These are phyloP conservation scores for Gnomoniopsis smithogilvyi DNA, from an alignment of 2,329 filamentous ascomycete genomes.

Conservation along the genomic window DNA sequence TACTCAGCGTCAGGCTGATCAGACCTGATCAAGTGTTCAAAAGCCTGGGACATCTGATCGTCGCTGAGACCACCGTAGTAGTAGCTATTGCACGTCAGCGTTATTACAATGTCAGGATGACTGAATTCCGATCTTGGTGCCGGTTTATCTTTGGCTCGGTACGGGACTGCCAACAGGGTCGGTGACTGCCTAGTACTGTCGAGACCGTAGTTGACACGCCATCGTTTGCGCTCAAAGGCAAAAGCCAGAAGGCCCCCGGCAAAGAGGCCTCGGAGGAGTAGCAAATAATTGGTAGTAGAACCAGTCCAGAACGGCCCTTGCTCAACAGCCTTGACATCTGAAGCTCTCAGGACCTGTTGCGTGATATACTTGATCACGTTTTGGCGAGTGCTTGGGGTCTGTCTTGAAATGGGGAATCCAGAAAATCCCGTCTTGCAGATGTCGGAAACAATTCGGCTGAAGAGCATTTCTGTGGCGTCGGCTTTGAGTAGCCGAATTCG, in stretches of 20 bases:
- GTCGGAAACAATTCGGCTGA: slow-evolving; percentile 30
- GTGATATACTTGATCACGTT: slow-evolving; percentile 36
- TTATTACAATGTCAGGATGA: slow-evolving; percentile 56
- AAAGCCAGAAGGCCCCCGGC: slow-evolving; percentile 53
- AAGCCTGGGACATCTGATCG: slow-evolving; percentile 43
- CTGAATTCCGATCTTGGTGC: slow-evolving; percentile 57
- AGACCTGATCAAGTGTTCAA: slow-evolving; percentile 45
- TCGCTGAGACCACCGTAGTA: slow-evolving; percentile 55
- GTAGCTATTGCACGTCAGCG: slow-evolving; percentile 53
- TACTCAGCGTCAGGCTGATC: slow-evolving; percentile 54
- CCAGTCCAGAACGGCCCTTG: slow-evolving; percentile 34
- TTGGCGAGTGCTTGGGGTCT: not conserved
- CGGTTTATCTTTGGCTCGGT: slow-evolving; percentile 56
- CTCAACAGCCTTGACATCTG: slow-evolving; percentile 35
- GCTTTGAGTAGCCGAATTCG: slow-evolving; percentile 43
- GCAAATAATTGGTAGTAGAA: slow-evolving; percentile 31
- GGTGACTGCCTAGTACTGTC: slow-evolving; percentile 36
- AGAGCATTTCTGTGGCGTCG: slow-evolving; percentile 27
- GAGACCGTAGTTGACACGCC: slow-evolving; percentile 63
- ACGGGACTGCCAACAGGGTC: slow-evolving; percentile 55
- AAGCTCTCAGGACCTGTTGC: slow-evolving; percentile 23
- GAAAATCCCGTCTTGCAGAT: slow-evolving; percentile 42
- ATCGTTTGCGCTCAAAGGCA: slow-evolving; percentile 54
- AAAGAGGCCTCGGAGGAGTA: slow-evolving; percentile 55
- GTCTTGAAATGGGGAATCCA: slow-evolving; percentile 2